Conservation (phyloP, 139 green algal species). For the Spirogloea muscicola region DNA sequence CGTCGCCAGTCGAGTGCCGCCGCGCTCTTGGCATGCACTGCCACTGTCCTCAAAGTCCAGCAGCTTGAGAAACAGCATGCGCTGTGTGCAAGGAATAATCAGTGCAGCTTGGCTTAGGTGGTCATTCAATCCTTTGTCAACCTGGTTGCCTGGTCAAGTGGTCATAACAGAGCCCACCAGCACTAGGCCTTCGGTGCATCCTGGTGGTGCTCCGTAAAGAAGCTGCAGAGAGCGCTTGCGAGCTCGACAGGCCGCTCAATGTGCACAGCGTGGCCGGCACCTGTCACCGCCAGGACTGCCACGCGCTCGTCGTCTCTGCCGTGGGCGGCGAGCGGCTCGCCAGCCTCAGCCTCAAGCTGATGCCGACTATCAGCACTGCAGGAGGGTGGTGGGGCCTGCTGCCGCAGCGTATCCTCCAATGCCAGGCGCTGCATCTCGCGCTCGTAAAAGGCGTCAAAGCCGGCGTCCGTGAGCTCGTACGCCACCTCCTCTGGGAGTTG, state of each 20-base stretch:
- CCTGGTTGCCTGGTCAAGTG: too few relatives aligned
- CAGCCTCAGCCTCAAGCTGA: not conserved
- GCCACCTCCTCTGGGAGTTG: not conserved
- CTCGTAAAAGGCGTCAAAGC: not conserved
- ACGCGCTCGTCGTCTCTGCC: not conserved
- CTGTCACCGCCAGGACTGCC: not conserved
- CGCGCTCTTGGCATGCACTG: too few relatives aligned
- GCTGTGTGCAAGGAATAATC: too few relatives aligned
- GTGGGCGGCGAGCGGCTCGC: not conserved
- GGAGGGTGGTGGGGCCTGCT: not conserved
- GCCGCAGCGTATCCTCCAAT: not conserved
- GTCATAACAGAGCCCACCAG: too few relatives aligned
- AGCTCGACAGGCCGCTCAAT: not conserved
- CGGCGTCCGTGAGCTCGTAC: not conserved
- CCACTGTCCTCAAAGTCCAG: too few relatives aligned
- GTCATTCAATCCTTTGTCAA: too few relatives aligned
- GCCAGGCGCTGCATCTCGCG: not conserved
- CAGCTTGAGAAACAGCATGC: too few relatives aligned
- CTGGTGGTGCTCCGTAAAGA: too few relatives aligned
- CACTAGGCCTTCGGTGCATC: too few relatives aligned
- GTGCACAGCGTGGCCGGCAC: slow-evolving; percentile 8
- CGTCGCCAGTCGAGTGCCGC: too few relatives aligned
- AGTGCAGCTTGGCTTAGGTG: too few relatives aligned
- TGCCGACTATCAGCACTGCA: not conserved
- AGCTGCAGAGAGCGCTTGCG: too few relatives aligned